phyloP scores from a whole-genome alignment of 345 rosid genomes.

The Eucalyptus tenuipes region DNA sequence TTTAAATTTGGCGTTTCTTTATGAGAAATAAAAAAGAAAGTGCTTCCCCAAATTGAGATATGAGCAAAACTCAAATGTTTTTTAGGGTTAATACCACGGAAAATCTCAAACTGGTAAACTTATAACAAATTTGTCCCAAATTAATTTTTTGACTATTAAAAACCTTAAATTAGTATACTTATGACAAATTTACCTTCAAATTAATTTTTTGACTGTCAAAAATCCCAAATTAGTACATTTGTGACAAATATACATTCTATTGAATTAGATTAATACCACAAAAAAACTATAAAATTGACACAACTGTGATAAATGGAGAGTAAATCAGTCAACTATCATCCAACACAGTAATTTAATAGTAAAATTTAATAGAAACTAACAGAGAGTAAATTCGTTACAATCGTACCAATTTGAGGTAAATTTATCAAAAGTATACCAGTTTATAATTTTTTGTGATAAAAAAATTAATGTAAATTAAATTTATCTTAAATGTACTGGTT shows the following conservation, averaged over 20 bases:
- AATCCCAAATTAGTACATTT: fast-evolving
- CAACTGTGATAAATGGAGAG: too few relatives aligned
- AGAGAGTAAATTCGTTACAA: fast-evolving
- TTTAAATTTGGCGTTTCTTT: neutral
- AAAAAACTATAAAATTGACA: too few relatives aligned
- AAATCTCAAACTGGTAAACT: fast-evolving
- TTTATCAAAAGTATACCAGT: fast-evolving
- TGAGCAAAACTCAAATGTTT: fast-evolving
- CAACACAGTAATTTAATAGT: too few relatives aligned
- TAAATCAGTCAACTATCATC: fast-evolving
- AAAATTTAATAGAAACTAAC: fast-evolving
- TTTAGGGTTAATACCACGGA: too few relatives aligned
- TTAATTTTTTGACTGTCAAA: too few relatives aligned
- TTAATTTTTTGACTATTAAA: fast-evolving
- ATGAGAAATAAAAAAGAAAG: neutral
- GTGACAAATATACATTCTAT: too few relatives aligned
- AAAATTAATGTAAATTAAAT: too few relatives aligned
- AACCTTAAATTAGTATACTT: fast-evolving
- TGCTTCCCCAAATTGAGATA: neutral
- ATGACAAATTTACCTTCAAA: too few relatives aligned
- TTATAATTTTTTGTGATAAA: too few relatives aligned
- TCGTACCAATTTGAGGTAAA: fast-evolving
- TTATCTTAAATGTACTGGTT: fast-evolving
- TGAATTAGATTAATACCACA: too few relatives aligned
- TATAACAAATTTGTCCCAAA: too few relatives aligned